Conservation (phyloP, 169 alveolate genomes). For the Plasmodium sp. region DNA sequence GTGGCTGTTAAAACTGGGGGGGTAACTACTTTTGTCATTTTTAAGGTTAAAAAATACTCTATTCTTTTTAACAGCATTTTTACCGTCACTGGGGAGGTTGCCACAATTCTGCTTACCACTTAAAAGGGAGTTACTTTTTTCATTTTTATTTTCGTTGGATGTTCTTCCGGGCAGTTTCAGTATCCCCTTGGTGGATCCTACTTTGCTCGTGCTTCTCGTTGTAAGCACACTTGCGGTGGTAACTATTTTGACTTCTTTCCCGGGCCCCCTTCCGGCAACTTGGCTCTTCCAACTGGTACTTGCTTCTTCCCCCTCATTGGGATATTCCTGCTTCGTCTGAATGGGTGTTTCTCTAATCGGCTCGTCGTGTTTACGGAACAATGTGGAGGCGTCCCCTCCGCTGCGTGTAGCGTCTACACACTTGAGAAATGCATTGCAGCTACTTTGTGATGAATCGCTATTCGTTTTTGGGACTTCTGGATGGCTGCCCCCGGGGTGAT, state of each 20-base stretch:
- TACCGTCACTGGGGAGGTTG: neutral
- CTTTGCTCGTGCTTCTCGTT: conserved; percentile 1
- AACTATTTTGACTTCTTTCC: neutral
- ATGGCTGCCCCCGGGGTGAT: neutral
- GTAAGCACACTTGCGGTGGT: neutral
- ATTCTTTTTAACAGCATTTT: conserved; percentile 32
- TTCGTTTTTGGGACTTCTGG: neutral
- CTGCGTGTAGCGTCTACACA: neutral
- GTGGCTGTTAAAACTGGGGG: conserved; percentile 18
- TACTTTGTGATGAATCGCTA: neutral
- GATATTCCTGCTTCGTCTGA: neutral
- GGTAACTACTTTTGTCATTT: conserved; percentile 21
- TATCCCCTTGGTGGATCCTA: conserved; percentile 33
- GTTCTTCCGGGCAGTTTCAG: conserved; percentile 5
- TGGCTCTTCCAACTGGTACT: neutral
- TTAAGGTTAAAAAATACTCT: conserved; percentile 42
- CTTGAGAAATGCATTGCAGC: neutral
- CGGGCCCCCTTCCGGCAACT: neutral
- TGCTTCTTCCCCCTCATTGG: neutral
- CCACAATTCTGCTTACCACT: conserved; percentile 12
- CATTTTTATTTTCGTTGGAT: conserved; percentile 23
- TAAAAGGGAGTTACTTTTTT: neutral
- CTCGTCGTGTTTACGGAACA: neutral
- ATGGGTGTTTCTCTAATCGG: neutral
- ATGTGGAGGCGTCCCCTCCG: neutral